phyloP scores from a whole-genome alignment of 1,139 yeast genomes.

The Groenewaldozyma auringiensis region DNA sequence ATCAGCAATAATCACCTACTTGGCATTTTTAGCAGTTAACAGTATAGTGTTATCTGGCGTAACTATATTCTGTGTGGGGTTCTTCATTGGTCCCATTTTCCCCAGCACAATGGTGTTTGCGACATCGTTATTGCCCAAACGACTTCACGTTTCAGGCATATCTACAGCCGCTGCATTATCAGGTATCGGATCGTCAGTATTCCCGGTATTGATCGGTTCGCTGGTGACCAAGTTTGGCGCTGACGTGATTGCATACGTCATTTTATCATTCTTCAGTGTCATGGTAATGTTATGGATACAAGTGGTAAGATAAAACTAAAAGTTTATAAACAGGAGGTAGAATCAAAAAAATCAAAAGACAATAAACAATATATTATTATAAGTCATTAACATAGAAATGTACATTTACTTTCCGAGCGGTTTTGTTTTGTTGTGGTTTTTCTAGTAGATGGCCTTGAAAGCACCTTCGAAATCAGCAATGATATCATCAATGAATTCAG shows the following conservation, averaged over 20 bases:
- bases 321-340: no score
- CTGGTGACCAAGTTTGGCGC: constrained; percentile 18
- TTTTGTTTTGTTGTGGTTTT: no score
- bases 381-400: no score
- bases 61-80: constrained; percentile 50
- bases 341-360: no score
- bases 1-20: constrained; percentile 15
- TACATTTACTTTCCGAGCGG: no score
- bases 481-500: constrained; percentile 82
- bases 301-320: constrained; percentile 3
- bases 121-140: constrained; percentile 51
- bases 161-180: constrained; percentile 73
- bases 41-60: constrained; percentile 21
- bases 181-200: constrained; percentile 62
- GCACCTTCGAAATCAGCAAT: constrained; percentile 82
- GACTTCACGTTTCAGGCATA: constrained; percentile 56
- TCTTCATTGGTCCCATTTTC: constrained; percentile 69
- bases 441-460: constrained; percentile 33
- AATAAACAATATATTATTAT: no score
- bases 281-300: constrained; percentile 12
- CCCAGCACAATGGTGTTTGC: constrained; percentile 66
- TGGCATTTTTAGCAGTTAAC: constrained; percentile 23
- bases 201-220: constrained; percentile 25
- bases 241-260: constrained; percentile 10
- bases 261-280: constrained; percentile 8